These are phyloP conservation scores for Bipolaris victoriae DNA, from an alignment of 2,329 filamentous ascomycete genomes.

Conservation along the genomic window DNA sequence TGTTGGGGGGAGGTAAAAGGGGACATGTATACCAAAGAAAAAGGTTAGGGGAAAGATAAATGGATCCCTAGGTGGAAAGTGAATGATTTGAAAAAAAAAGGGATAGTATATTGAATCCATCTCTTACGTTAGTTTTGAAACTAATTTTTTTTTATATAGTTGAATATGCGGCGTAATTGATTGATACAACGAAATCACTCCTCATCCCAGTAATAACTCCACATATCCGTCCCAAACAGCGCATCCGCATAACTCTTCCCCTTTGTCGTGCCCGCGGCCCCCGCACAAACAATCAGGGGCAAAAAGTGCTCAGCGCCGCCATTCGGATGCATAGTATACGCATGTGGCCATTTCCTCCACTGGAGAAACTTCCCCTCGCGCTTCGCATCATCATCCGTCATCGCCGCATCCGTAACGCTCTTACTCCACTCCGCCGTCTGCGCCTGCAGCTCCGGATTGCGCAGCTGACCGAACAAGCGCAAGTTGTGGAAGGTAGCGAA, in stretches of 20 bases:
- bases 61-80: too few relatives aligned
- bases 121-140: too few relatives aligned
- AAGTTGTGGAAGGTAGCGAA: constrained; percentile 66
- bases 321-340: constrained; percentile 62
- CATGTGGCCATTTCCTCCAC: constrained; percentile 58
- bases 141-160: too few relatives aligned
- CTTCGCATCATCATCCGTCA: constrained; percentile 42
- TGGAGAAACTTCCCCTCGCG: constrained; percentile 51
- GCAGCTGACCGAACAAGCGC: constrained; percentile 48
- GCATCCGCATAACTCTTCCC: constrained; percentile 58
- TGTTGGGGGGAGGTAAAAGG: constrained; percentile 8
- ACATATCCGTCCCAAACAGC: constrained; percentile 58
- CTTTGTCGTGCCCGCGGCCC: constrained; percentile 54
- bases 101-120: too few relatives aligned
- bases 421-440: constrained; percentile 55
- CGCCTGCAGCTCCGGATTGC: constrained; percentile 38
- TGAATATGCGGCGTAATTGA: too few relatives aligned
- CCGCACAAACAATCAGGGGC: constrained; percentile 64
- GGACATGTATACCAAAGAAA: too few relatives aligned
- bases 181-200: neutral
- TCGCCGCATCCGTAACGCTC: constrained; percentile 53
- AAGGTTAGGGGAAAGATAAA: too few relatives aligned
- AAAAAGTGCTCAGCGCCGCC: constrained; percentile 64
- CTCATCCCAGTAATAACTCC: constrained; percentile 62
- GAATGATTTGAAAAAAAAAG: too few relatives aligned